Evolutionary conservation across 805 yeast species (phyloP).

Genomic region (Candida khao-thaluensis): DNA sequence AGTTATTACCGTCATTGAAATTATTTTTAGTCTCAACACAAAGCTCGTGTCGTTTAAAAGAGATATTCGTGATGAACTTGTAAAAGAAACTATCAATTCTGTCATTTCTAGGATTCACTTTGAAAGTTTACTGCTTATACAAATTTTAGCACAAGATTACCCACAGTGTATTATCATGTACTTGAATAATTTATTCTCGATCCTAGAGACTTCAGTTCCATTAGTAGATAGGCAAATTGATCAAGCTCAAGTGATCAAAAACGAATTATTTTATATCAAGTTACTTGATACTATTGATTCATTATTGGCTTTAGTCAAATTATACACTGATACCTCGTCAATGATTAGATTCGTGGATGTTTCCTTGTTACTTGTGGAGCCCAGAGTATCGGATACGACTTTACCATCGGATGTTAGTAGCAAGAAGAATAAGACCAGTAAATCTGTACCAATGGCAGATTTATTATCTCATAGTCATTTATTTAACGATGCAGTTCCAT

Average conservation of each 20-base stretch:
- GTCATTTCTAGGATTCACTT: conserved; percentile 47
- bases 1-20: conserved; percentile 51
- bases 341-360: conserved; percentile 59
- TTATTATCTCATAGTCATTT: conserved; percentile 62
- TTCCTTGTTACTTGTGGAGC: conserved; percentile 43
- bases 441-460: conserved; percentile 60
- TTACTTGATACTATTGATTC: conserved; percentile 26
- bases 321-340: conserved; percentile 48
- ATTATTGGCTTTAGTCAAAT: conserved; percentile 35
- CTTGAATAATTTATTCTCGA: conserved; percentile 47
- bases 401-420: conserved; percentile 17
- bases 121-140: conserved; percentile 45
- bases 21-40: conserved; percentile 53
- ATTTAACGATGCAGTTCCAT: conserved; percentile 46
- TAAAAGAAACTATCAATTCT: conserved; percentile 43
- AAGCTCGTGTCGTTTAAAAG: conserved; percentile 55
- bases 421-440: conserved; percentile 39
- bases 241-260: conserved; percentile 29
- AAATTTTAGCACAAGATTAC: conserved; percentile 32
- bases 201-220: conserved; percentile 62
- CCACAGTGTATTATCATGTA: conserved; percentile 47
- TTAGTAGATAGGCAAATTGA: conserved; percentile 36
- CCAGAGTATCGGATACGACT: conserved; percentile 23
- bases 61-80: conserved; percentile 55
- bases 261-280: conserved; percentile 43